Evolutionary conservation across 1,284 basidiomycete species (phyloP).

Genomic region (Irpex sp.): DNA sequence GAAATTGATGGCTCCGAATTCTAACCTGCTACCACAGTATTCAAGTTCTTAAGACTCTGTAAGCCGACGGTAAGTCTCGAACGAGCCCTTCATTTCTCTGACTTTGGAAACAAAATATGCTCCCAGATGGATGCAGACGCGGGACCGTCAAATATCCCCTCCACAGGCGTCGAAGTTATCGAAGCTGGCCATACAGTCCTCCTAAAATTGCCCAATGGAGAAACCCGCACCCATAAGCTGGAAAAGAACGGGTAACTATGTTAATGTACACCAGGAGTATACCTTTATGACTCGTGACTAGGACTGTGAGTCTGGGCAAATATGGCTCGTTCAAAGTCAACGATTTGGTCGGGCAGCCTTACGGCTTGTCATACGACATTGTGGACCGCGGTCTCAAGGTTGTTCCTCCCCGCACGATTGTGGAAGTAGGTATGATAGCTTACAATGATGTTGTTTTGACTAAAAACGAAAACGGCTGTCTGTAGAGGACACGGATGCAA

Average conservation of each 20-base stretch:
- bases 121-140: constrained; percentile 24
- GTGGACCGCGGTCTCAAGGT: constrained; percentile 60
- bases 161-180: constrained; percentile 34
- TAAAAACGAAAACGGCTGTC: constrained; percentile 10
- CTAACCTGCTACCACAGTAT: neutral
- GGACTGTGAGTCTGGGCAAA: constrained; percentile 66
- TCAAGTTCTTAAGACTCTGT: too few relatives aligned
- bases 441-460: neutral
- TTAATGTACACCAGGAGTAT: neutral
- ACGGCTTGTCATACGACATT: constrained; percentile 78
- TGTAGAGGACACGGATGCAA: constrained; percentile 86
- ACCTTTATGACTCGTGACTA: constrained; percentile 28
- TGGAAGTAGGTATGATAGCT: constrained; percentile 63
- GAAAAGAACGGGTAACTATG: constrained; percentile 54
- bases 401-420: constrained; percentile 57
- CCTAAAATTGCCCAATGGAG: constrained; percentile 65
- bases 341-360: constrained; percentile 69
- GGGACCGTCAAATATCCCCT: constrained; percentile 18
- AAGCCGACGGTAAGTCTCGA: too few relatives aligned
- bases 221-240: constrained; percentile 62
- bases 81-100: too few relatives aligned
- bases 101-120: neutral
- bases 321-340: constrained; percentile 70
- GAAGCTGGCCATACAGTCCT: constrained; percentile 62
- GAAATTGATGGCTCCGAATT: neutral